Evolutionary conservation across 2,329 filamentous ascomycete species (phyloP).

Genomic region (Dothistroma septosporum): DNA sequence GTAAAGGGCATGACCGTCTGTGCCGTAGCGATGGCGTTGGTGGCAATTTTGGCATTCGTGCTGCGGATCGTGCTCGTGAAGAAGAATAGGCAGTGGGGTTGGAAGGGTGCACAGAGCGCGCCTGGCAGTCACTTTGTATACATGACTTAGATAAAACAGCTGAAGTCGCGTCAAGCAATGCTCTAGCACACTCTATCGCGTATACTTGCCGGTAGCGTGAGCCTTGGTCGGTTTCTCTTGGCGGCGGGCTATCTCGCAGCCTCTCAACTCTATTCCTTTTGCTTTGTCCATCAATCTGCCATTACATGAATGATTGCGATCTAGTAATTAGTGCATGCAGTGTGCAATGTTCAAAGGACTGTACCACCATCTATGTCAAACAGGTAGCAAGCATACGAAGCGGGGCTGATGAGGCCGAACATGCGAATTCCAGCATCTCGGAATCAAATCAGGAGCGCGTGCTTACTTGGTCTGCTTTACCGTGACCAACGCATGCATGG

Average conservation of each 20-base stretch:
- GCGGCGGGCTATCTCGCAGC: not conserved
- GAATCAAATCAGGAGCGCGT: not conserved
- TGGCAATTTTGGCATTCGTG: constrained; percentile 41
- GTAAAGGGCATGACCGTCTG: constrained; percentile 49
- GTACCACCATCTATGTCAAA: not conserved
- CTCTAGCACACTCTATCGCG: not conserved
- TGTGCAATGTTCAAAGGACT: not conserved
- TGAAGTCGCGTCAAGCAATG: not conserved
- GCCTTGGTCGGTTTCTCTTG: not conserved
- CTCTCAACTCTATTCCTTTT: not conserved
- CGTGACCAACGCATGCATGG: not conserved
- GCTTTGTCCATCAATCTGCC: not conserved
- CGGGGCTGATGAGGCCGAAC: not conserved
- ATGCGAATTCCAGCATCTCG: not conserved
- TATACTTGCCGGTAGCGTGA: not conserved
- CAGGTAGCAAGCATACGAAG: not conserved
- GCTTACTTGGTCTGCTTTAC: not conserved
- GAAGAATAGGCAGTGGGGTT: constrained; percentile 29
- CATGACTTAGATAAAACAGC: constrained; percentile 10
- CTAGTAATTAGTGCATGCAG: not conserved
- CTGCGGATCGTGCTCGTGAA: constrained; percentile 41
- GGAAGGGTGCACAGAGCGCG: constrained; percentile 2
- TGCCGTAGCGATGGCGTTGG: constrained; percentile 48
- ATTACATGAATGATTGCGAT: not conserved
- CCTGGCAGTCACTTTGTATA: constrained; percentile 11